A percentile compares a stretch with the other conserved stretches of the same genome.
These are phyloP conservation scores for Coniferiporia weirii DNA, from an alignment of 1,284 basidiomycete genomes.

Conservation along the genomic window DNA sequence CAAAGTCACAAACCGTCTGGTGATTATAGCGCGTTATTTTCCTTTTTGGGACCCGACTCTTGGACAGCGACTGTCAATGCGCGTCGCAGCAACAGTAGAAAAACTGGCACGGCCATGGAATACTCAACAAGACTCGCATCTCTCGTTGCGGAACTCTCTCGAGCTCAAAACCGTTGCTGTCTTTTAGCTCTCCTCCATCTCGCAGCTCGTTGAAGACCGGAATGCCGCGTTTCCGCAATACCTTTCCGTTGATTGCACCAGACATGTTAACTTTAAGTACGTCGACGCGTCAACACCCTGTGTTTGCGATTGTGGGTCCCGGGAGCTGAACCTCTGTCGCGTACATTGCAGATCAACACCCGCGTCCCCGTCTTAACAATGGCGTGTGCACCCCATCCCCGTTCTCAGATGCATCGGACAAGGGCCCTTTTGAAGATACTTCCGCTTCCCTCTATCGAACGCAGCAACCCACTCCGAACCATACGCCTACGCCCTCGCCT, in stretches of 20 bases:
- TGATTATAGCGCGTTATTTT: background rate
- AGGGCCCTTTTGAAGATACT: background rate
- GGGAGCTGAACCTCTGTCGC: background rate
- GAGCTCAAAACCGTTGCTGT: background rate
- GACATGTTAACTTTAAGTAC: background rate
- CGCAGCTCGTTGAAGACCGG: background rate
- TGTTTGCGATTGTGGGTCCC: background rate
- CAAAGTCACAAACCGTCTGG: background rate
- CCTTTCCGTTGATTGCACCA: background rate
- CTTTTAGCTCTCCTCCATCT: background rate
- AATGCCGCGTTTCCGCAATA: slow-evolving; percentile 4
- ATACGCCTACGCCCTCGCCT: background rate
- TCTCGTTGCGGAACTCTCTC: background rate
- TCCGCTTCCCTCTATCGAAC: background rate
- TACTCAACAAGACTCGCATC: background rate
- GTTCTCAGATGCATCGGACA: background rate
- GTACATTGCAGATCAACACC: background rate
- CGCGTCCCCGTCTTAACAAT: background rate
- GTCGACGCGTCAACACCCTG: background rate
- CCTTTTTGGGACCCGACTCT: background rate
- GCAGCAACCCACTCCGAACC: background rate
- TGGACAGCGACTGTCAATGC: background rate
- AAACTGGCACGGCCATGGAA: background rate
- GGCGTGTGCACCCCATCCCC: background rate
- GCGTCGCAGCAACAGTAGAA: background rate